phyloP scores from a whole-genome alignment of 78 protist species.

The Monocercomonoides exilis region DNA sequence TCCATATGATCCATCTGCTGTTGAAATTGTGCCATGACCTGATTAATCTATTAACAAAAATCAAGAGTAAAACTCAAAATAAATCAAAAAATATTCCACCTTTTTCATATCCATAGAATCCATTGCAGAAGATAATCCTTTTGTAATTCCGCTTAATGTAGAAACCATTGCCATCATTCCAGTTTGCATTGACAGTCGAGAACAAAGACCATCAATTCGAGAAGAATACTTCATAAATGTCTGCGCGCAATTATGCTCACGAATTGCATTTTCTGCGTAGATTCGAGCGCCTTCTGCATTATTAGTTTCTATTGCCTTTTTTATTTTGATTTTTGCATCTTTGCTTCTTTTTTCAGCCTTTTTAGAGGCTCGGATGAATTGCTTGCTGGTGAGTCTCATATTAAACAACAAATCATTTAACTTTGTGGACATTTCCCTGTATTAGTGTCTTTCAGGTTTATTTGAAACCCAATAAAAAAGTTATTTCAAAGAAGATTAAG shows the following conservation, averaged over 20 bases:
- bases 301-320: neutral
- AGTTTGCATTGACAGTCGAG: neutral
- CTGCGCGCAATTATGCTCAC: neutral
- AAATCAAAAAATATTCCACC: neutral
- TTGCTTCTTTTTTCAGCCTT: neutral
- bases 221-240: neutral
- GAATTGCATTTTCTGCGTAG: constrained; percentile 15
- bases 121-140: neutral
- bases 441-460: neutral
- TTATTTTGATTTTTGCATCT: neutral
- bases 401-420: neutral
- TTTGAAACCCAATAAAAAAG: no score
- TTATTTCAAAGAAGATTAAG: no score
- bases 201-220: neutral
- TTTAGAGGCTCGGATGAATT: neutral
- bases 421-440: neutral
- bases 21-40: neutral
- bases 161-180: neutral
- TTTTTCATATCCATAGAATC: neutral
- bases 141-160: neutral
- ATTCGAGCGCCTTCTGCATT: constrained; percentile 13
- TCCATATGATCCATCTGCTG: neutral
- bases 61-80: neutral
- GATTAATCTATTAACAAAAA: neutral
- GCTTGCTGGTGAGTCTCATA: neutral